These are phyloP conservation scores for Cryptococcus sp. DNA, from an alignment of 1,284 basidiomycete genomes.

Conservation along the genomic window DNA sequence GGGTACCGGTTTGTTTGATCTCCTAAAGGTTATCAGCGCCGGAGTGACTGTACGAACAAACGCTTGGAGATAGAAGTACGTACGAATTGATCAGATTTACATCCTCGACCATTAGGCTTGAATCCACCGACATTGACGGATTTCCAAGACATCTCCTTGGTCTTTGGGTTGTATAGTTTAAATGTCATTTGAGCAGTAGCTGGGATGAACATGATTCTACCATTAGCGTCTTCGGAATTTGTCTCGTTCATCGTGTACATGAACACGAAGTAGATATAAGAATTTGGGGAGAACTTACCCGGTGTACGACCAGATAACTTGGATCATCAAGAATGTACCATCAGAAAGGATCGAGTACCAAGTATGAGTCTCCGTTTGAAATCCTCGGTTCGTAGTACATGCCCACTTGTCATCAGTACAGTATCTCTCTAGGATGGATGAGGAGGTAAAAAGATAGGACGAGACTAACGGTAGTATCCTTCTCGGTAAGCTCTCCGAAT, in stretches of 20 bases:
- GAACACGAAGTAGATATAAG: not conserved
- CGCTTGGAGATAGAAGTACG: too few species aligned
- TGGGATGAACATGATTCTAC: conserved; percentile 46
- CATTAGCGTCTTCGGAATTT: not conserved
- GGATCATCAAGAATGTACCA: conserved; percentile 77
- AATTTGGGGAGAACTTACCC: conserved; percentile 61
- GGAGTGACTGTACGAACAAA: not conserved
- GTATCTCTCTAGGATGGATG: conserved; percentile 20
- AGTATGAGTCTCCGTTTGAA: conserved; percentile 85
- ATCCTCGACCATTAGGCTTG: conserved; percentile 72
- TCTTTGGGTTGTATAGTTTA: conserved; percentile 80
- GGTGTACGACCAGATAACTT: conserved; percentile 91
- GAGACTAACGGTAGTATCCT: conserved; percentile 47
- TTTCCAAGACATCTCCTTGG: conserved; percentile 76
- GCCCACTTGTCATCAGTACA: conserved; percentile 55
- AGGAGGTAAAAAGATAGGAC: conserved; percentile 49
- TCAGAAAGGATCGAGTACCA: conserved; percentile 84
- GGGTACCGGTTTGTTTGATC: conserved; percentile 63
- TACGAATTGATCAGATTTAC: conserved; percentile 85
- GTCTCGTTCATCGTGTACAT: conserved; percentile 52
- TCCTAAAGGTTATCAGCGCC: too few species aligned
- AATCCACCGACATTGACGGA: conserved; percentile 86
- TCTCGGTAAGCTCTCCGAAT: conserved; percentile 34
- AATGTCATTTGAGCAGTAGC: conserved; percentile 94
- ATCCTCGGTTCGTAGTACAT: conserved; percentile 66